Evolutionary conservation across 1,284 basidiomycete species (phyloP).

Genomic region (Malassezia obtusa): DNA sequence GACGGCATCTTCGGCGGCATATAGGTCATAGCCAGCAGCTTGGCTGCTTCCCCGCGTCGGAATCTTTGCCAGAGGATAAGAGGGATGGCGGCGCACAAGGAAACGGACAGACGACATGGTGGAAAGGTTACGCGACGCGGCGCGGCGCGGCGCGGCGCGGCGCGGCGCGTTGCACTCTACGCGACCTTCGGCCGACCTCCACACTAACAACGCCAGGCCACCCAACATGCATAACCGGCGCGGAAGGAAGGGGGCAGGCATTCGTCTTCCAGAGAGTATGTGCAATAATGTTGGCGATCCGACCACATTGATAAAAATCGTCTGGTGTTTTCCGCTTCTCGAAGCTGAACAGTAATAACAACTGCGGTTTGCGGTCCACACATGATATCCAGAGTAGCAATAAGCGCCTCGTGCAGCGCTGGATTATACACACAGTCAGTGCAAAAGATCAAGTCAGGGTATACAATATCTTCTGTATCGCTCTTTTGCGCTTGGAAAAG

Average conservation of each 20-base stretch:
- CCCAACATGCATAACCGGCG: conserved; percentile 4
- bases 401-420: conserved; percentile 27
- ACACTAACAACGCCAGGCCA: conserved; percentile 1
- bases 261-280: conserved; percentile 21
- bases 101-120: conserved; percentile 50
- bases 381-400: conserved; percentile 29
- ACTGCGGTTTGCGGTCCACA: conserved; percentile 24
- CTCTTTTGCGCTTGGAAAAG: neutral
- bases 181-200: conserved; percentile 1
- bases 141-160: neutral
- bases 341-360: conserved; percentile 30
- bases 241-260: conserved; percentile 1
- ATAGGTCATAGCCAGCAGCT: conserved; percentile 88
- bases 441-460: conserved; percentile 27
- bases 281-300: conserved; percentile 6
- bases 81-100: conserved; percentile 73
- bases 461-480: neutral
- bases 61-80: conserved; percentile 60
- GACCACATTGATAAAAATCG: conserved; percentile 30
- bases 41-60: conserved; percentile 77
- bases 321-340: conserved; percentile 24
- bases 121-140: neutral
- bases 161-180: neutral
- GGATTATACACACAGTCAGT: conserved; percentile 43
- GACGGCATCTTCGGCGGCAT: conserved; percentile 56